Conservation (phyloP, 2,329 filamentous ascomycete genomes). For the Pleomassaria siparia region DNA sequence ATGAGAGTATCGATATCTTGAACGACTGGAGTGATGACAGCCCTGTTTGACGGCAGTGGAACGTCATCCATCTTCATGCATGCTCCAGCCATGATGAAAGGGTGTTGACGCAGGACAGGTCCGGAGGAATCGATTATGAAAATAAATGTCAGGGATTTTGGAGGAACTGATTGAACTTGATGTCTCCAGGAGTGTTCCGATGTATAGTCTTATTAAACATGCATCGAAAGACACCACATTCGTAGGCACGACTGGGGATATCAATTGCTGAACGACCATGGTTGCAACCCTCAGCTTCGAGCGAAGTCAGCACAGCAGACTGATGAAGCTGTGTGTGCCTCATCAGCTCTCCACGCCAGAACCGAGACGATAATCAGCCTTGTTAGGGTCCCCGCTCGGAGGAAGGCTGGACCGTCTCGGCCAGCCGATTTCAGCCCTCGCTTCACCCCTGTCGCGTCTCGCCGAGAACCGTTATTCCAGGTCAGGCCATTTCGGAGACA, state of each 20-base stretch:
- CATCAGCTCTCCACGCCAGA: not conserved
- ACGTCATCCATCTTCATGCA: not conserved
- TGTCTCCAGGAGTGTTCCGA: too few species aligned
- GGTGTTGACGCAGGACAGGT: too few species aligned
- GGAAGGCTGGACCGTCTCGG: not conserved
- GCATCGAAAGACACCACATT: too few species aligned
- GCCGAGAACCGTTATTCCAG: not conserved
- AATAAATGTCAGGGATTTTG: too few species aligned
- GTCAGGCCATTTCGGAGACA: not conserved
- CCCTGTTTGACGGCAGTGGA: not conserved
- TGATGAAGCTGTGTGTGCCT: not conserved
- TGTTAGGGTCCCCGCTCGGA: not conserved
- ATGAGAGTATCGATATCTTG: not conserved
- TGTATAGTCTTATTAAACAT: too few species aligned
- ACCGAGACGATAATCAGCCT: not conserved
- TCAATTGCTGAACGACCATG: too few species aligned
- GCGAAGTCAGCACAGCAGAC: not conserved
- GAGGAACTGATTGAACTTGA: too few species aligned
- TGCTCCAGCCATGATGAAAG: not conserved
- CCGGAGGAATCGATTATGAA: too few species aligned
- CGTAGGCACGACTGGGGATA: too few species aligned
- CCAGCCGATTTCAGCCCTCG: not conserved
- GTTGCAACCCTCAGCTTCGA: too few species aligned
- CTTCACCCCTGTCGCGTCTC: not conserved
- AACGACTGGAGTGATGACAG: not conserved